Evolutionary conservation across 768 basidiomycete species (phyloP).

Genomic region (Lentinus tigrinus): DNA sequence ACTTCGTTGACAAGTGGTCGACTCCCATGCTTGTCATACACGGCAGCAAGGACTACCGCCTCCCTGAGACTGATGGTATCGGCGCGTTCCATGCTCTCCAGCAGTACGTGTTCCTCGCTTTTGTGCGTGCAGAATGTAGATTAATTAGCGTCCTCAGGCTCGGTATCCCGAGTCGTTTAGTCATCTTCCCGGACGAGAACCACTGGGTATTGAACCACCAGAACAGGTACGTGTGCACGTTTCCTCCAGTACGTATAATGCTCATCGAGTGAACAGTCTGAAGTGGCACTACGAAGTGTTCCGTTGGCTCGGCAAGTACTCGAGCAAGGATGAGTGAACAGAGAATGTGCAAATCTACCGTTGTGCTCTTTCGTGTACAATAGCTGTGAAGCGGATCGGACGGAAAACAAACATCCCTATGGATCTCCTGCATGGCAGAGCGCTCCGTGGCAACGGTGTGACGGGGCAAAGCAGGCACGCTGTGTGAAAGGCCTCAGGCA

Average conservation of each 20-base stretch:
- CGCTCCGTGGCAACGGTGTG: no score
- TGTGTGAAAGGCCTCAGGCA: no score
- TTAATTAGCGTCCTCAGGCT: constrained; percentile 40
- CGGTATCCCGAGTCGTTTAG: constrained; percentile 69
- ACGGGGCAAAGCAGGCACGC: no score
- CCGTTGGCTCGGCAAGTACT: constrained; percentile 78
- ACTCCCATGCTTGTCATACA: constrained; percentile 87
- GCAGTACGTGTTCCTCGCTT: constrained; percentile 50
- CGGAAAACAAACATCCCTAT: background rate
- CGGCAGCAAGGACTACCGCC: constrained; percentile 83
- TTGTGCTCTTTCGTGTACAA: background rate
- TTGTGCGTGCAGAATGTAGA: background rate
- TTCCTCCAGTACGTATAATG: background rate
- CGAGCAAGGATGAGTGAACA: constrained; percentile 35
- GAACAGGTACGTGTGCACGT: constrained; percentile 53
- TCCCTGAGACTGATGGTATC: constrained; percentile 84
- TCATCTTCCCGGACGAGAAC: constrained; percentile 89
- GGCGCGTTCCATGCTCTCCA: constrained; percentile 83
- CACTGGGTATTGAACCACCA: constrained; percentile 87
- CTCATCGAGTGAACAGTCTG: constrained; percentile 45
- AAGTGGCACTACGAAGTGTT: constrained; percentile 97
- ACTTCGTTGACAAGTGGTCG: constrained; percentile 81
- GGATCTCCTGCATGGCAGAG: background rate
- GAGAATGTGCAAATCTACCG: background rate
- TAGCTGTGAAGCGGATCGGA: background rate